Conservation (phyloP, 768 basidiomycete genomes). For the Tylopilus subfusipes region DNA sequence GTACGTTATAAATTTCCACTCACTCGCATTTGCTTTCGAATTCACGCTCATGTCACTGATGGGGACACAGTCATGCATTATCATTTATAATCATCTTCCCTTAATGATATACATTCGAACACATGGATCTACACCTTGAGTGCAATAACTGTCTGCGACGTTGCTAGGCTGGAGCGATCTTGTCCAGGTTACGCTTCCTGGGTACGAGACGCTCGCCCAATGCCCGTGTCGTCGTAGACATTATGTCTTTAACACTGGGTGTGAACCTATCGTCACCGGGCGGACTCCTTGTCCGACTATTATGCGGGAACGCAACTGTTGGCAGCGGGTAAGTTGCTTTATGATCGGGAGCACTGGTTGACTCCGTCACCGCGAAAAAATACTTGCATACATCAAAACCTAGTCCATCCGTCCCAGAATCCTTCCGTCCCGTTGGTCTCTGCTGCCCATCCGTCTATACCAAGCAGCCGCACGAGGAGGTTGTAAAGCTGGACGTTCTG, state of each 20-base stretch:
- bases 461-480: slow-evolving; percentile 70
- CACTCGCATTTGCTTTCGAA: slow-evolving; percentile 19
- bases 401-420: slow-evolving; percentile 69
- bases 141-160: too few relatives aligned
- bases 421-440: slow-evolving; percentile 69
- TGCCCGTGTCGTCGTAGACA: too few relatives aligned
- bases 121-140: neutral
- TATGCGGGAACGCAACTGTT: too few relatives aligned
- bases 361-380: neutral
- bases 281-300: too few relatives aligned
- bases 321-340: too few relatives aligned
- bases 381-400: neutral
- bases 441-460: slow-evolving; percentile 52
- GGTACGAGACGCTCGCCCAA: too few relatives aligned
- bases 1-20: slow-evolving; percentile 12
- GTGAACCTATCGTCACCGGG: too few relatives aligned
- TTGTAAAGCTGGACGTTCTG: slow-evolving; percentile 81
- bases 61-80: slow-evolving; percentile 26
- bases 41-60: slow-evolving; percentile 23
- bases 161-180: too few relatives aligned
- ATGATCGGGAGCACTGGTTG: too few relatives aligned
- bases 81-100: slow-evolving; percentile 26
- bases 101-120: slow-evolving; percentile 24
- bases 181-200: too few relatives aligned
- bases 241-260: too few relatives aligned